Evolutionary conservation across 768 basidiomycete species (phyloP).

Genomic region (Mycena indigotica): DNA sequence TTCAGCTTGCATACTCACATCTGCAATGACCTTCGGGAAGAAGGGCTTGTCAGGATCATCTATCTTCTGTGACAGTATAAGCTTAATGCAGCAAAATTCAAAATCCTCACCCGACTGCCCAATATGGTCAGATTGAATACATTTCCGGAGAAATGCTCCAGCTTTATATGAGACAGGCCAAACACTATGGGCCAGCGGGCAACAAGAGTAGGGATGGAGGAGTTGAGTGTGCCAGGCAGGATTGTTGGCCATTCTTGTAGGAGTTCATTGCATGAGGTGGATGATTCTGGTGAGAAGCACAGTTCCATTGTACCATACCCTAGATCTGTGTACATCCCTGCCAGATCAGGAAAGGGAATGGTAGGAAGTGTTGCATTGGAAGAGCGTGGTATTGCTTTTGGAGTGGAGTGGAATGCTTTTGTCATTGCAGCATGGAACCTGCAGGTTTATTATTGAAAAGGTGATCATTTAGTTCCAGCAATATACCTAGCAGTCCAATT

Average conservation of each 20-base stretch:
- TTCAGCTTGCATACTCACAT: slow-evolving; percentile 17
- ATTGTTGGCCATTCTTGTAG: slow-evolving; percentile 7
- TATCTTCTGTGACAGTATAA: too few species aligned
- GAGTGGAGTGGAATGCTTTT: slow-evolving; percentile 5
- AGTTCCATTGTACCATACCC: slow-evolving; percentile 29
- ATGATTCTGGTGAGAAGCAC: slow-evolving; percentile 17
- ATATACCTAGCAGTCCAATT: slow-evolving; percentile 30
- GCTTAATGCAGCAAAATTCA: background rate
- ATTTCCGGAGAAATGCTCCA: slow-evolving; percentile 26
- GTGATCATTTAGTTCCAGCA: background rate
- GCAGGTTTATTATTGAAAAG: background rate
- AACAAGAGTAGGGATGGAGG: slow-evolving; percentile 23
- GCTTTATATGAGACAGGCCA: slow-evolving; percentile 21
- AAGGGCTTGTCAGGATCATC: too few species aligned
- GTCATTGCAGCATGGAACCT: slow-evolving; percentile 5
- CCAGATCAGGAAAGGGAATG: slow-evolving; percentile 19
- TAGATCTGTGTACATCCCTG: slow-evolving; percentile 25
- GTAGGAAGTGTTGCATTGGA: slow-evolving; percentile 18
- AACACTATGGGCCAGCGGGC: slow-evolving; percentile 16
- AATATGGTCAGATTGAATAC: slow-evolving; percentile 24
- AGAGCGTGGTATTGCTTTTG: slow-evolving; percentile 19
- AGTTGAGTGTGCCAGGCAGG: slow-evolving; percentile 25
- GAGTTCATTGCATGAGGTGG: slow-evolving; percentile 7
- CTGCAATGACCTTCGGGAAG: slow-evolving; percentile 13
- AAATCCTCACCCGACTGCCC: slow-evolving; percentile 21